Evolutionary conservation across 805 yeast genomes (phyloP), one percentile per base, ranked within the genome.

Genomic region (Nakazawaea holstii): DNA sequence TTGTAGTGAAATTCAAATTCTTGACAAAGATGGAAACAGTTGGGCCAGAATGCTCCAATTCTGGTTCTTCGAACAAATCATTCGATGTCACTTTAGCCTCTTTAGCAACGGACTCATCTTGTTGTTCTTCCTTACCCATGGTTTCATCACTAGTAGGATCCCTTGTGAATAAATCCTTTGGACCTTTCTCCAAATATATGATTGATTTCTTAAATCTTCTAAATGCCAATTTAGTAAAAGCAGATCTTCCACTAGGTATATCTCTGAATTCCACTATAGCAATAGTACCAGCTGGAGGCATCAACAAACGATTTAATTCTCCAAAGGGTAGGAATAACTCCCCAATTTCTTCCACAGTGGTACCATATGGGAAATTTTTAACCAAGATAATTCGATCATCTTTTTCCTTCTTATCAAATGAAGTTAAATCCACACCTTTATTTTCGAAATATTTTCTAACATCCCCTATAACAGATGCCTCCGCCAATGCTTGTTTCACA

Each of bases 271-370:
- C 97, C 8, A 94, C 82, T 59, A 94, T 86, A 10, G 98, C 97
- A 57, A 94, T 89, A 0, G 97, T 90, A 8, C 97, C 98, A 6
- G 95, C 86, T 6, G 97, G 96, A 13, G 99, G 99, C 89, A 94
- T 87, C 52, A 94, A 67, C 14, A 90, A 72, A 55, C 96, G 76
- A 53, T 80, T 81, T 27, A 94, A 59, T 53, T 84, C 84, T 46
- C 99, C 99, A 64, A 78, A 81, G 35, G 82, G 83, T 2, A 84
- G 65, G 58, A 94, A 94, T 58, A 92, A 61, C 52, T 88, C 96
- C 20, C 89, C 82, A 29, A 94, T 63, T 56, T 94, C 98, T 49
- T 80, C 86, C 14, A 74, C 69, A 0, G 87, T 79, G 0, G 97
- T 91, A 24, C 94, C 96, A 63, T 69, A 87, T 11, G 97, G 96